Evolutionary conservation across 2,329 filamentous ascomycete species (phyloP).

Genomic region (Emergomyces orientalis): DNA sequence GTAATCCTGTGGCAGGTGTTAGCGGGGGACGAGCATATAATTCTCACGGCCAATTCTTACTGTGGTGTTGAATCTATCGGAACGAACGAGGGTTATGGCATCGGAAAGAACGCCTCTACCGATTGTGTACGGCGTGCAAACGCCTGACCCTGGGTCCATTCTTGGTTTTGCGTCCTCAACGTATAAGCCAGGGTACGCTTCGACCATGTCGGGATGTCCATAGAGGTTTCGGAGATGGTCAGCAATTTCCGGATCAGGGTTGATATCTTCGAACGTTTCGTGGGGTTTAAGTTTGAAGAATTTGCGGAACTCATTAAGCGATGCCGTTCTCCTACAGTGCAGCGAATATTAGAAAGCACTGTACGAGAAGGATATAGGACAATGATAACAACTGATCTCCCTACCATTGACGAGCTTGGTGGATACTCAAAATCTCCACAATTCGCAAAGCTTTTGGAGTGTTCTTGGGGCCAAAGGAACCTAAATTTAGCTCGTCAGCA

Average conservation of each 20-base stretch:
- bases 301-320: slow-evolving; percentile 48
- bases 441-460: slow-evolving; percentile 63
- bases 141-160: slow-evolving; percentile 27
- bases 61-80: slow-evolving; percentile 32
- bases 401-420: slow-evolving; percentile 62
- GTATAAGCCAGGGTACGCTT: slow-evolving; percentile 59
- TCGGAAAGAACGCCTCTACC: slow-evolving; percentile 33
- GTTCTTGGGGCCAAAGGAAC: slow-evolving; percentile 59
- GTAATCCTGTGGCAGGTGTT: slow-evolving; percentile 22
- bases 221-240: slow-evolving; percentile 50
- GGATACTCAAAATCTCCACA: slow-evolving; percentile 69
- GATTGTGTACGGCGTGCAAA: slow-evolving; percentile 30
- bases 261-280: slow-evolving; percentile 50
- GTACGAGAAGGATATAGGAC: neutral
- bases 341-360: neutral
- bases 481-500: slow-evolving; percentile 20
- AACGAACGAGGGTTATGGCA: slow-evolving; percentile 35
- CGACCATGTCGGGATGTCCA: slow-evolving; percentile 55
- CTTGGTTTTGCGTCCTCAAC: slow-evolving; percentile 29
- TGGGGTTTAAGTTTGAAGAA: slow-evolving; percentile 54
- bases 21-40: neutral
- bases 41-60: slow-evolving; percentile 13
- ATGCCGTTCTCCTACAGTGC: slow-evolving; percentile 21
- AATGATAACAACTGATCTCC: neutral
- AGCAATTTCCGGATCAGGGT: slow-evolving; percentile 46